Conservation (phyloP, 306 rosid species). For the Quercus cerris region DNA sequence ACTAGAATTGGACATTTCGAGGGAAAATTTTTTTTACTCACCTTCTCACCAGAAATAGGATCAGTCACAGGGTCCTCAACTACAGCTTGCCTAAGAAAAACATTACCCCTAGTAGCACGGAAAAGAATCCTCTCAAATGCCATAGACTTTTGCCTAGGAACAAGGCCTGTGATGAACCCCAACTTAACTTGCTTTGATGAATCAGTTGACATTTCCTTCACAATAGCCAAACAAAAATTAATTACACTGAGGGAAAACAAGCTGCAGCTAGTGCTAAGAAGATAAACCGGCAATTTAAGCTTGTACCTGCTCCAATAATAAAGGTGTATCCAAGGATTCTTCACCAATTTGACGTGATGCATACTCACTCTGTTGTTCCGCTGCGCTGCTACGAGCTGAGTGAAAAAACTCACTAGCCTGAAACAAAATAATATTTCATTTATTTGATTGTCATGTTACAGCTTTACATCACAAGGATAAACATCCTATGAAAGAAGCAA, state of each 20-base stretch:
- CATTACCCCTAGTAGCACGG: constrained; percentile 66
- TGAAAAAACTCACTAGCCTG: constrained; percentile 82
- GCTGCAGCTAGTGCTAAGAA: neutral
- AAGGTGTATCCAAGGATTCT: constrained; percentile 62
- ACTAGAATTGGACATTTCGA: neutral
- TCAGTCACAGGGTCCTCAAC: constrained; percentile 50
- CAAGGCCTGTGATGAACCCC: constrained; percentile 54
- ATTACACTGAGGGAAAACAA: constrained; percentile 10
- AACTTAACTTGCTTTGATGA: constrained; percentile 54
- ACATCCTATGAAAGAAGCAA: constrained; percentile 2
- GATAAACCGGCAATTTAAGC: constrained; percentile 17
- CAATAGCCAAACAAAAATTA: constrained; percentile 25
- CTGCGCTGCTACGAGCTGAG: constrained; percentile 54
- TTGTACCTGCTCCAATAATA: constrained; percentile 67
- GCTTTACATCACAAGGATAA: constrained; percentile 17
- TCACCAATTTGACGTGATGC: constrained; percentile 47
- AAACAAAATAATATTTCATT: constrained; percentile 23
- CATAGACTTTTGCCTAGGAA: constrained; percentile 50
- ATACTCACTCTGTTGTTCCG: constrained; percentile 65
- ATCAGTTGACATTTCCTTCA: constrained; percentile 67
- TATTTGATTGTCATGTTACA: constrained; percentile 8
- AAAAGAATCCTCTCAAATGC: constrained; percentile 66
- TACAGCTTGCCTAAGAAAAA: constrained; percentile 43
- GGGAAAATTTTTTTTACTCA: neutral
- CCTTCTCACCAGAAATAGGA: constrained; percentile 61